Evolutionary conservation across 371 early-diverging fungal species (phyloP).

Genomic region (Rhizopus arrhizus): DNA sequence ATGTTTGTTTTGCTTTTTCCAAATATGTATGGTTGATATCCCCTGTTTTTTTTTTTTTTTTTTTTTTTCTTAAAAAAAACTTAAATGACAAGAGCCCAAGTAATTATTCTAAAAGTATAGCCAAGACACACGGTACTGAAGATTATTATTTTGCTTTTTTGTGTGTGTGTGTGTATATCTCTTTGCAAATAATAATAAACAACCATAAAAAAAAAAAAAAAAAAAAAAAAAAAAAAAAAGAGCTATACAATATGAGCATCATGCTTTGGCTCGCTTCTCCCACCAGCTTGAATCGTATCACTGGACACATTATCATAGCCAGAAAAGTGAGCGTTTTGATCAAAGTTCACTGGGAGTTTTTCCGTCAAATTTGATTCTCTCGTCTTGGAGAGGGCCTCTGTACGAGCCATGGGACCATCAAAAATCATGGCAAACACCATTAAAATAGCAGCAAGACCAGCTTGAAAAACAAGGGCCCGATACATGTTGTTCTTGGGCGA

Average conservation of each 20-base stretch:
- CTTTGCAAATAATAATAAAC: no score
- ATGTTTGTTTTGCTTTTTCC: no score
- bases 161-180: no score
- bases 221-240: not conserved
- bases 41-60: no score
- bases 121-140: no score
- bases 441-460: slow-evolving; percentile 32
- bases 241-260: not conserved
- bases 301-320: slow-evolving; percentile 5
- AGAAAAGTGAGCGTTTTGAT: not conserved
- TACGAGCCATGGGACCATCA: slow-evolving; percentile 38
- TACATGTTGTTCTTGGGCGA: slow-evolving; percentile 40
- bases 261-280: not conserved
- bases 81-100: no score
- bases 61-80: no score
- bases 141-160: no score
- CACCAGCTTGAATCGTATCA: slow-evolving; percentile 1
- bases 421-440: slow-evolving; percentile 36
- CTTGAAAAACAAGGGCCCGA: slow-evolving; percentile 45
- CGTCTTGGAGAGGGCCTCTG: slow-evolving; percentile 1
- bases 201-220: not conserved
- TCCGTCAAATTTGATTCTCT: not conserved
- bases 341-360: not conserved
- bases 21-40: no score
- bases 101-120: no score